Conservation (phyloP, 176 grass and related monocot species). For the Raddia guianensis region DNA sequence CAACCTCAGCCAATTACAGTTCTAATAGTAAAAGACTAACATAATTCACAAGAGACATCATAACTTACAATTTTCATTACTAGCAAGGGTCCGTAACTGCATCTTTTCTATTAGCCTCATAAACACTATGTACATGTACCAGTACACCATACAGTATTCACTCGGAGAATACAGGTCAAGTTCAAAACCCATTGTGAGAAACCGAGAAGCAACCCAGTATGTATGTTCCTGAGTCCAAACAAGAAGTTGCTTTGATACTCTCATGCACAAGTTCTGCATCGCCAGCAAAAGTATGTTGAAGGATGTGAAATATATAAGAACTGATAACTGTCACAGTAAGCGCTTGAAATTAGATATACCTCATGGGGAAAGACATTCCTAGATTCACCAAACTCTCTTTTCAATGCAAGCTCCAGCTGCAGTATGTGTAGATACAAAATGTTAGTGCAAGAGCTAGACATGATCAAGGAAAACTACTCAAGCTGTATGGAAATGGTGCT, state of each 20-base stretch:
- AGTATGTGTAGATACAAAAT: constrained; percentile 32
- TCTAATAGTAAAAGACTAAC: constrained; percentile 15
- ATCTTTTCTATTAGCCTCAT: constrained; percentile 84
- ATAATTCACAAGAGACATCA: constrained; percentile 18
- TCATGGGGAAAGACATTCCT: constrained; percentile 60
- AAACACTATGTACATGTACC: constrained; percentile 89
- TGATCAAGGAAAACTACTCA: not conserved
- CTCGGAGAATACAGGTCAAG: constrained; percentile 82
- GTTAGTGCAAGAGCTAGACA: constrained; percentile 13
- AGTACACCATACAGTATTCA: constrained; percentile 98
- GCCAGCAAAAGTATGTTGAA: constrained; percentile 41
- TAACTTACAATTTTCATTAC: constrained; percentile 77
- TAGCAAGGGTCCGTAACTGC: constrained; percentile 69
- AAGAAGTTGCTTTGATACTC: constrained; percentile 91
- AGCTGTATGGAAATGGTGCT: not conserved
- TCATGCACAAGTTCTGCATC: constrained; percentile 78
- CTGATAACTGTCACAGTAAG: constrained; percentile 19
- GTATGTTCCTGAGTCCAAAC: constrained; percentile 84
- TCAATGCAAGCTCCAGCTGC: constrained; percentile 92
- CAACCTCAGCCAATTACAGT: not conserved
- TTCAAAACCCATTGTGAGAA: constrained; percentile 92
- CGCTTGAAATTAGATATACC: constrained; percentile 47
- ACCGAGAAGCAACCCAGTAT: constrained; percentile 91
- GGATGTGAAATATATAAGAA: constrained; percentile 18
- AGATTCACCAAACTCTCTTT: constrained; percentile 85